Percentiles rank a stretch among this genome's conserved stretches.
phyloP scores from a whole-genome alignment of 2,329 filamentous ascomycete species.

The Lecanoromycetidae sp. region DNA sequence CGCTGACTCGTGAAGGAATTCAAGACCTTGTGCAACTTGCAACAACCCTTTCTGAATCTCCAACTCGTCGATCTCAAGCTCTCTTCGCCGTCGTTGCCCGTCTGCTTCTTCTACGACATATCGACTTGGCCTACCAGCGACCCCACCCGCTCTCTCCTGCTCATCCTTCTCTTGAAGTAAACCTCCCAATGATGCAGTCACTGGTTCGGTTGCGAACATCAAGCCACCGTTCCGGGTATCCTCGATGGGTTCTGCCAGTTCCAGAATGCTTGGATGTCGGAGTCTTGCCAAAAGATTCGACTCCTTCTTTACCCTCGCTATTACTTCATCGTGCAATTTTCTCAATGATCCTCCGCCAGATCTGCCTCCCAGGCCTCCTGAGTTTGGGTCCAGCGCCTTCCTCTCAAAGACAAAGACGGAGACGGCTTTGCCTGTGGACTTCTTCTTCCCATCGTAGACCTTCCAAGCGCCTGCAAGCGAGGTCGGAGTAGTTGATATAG shows the following conservation, averaged over 20 bases:
- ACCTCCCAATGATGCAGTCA: conserved; percentile 76
- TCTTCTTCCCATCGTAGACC: conserved; percentile 95
- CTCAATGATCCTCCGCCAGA: conserved; percentile 60
- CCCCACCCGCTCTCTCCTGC: conserved; percentile 58
- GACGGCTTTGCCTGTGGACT: conserved; percentile 75
- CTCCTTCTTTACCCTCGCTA: conserved; percentile 84
- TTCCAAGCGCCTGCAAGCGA: conserved; percentile 87
- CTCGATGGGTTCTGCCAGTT: conserved; percentile 88
- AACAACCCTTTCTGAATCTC: conserved; percentile 94
- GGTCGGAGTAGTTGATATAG: conserved; percentile 61
- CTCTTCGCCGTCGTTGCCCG: conserved; percentile 58
- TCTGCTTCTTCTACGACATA: conserved; percentile 71
- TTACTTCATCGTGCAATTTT: conserved; percentile 72
- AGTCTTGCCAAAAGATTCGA: conserved; percentile 77
- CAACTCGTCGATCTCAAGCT: conserved; percentile 88
- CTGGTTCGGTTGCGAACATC: conserved; percentile 88
- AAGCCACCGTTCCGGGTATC: conserved; percentile 82
- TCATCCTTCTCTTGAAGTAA: conserved; percentile 81
- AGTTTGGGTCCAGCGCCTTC: conserved; percentile 64
- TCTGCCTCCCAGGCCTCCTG: conserved; percentile 47
- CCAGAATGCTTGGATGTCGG: conserved; percentile 81
- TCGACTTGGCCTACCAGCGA: conserved; percentile 59
- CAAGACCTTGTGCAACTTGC: conserved; percentile 84
- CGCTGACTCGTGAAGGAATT: conserved; percentile 91
- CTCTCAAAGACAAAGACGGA: conserved; percentile 93